A percentile compares a stretch with the other conserved stretches of the same genome.
Evolutionary conservation across 202 grass and related monocot genomes (phyloP).

Genomic region (Setaria viridis): DNA sequence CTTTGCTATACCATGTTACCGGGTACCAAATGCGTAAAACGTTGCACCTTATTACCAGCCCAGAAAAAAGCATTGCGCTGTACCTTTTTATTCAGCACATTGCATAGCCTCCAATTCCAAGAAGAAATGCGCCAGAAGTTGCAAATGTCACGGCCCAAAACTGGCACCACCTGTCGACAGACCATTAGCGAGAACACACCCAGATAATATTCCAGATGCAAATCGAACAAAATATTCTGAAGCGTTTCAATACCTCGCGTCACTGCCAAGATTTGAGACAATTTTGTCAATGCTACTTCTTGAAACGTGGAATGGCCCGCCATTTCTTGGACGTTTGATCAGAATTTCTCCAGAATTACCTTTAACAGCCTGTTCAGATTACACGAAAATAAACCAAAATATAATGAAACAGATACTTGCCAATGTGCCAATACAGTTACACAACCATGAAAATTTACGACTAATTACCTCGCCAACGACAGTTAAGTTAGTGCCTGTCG

Average conservation of each 20-base stretch:
- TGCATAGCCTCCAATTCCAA: conserved; percentile 65
- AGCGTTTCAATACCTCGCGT: conserved; percentile 50
- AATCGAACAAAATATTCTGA: not conserved
- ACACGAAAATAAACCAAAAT: conserved; percentile 15
- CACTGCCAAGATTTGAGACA: conserved; percentile 56
- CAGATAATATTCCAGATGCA: not conserved
- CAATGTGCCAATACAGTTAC: not conserved
- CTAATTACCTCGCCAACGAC: conserved; percentile 71
- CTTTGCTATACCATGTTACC: not conserved
- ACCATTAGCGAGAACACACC: not conserved
- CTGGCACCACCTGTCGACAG: conserved; percentile 46
- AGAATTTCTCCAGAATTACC: conserved; percentile 58
- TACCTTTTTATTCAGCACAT: conserved; percentile 22
- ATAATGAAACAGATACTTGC: not conserved
- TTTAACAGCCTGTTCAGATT: conserved; percentile 59
- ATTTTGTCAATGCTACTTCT: conserved; percentile 56
- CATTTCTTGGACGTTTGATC: conserved; percentile 58
- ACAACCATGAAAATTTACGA: not conserved
- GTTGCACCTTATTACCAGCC: not conserved
- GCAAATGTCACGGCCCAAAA: conserved; percentile 61
- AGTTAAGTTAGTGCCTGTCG: conserved; percentile 58
- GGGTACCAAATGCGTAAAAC: not conserved
- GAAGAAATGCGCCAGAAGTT: conserved; percentile 48
- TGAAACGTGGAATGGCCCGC: conserved; percentile 67
- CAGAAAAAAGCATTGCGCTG: not conserved